These are phyloP conservation scores for Tremella yokohamensis DNA, from an alignment of 768 basidiomycete species.

Conservation along the genomic window DNA sequence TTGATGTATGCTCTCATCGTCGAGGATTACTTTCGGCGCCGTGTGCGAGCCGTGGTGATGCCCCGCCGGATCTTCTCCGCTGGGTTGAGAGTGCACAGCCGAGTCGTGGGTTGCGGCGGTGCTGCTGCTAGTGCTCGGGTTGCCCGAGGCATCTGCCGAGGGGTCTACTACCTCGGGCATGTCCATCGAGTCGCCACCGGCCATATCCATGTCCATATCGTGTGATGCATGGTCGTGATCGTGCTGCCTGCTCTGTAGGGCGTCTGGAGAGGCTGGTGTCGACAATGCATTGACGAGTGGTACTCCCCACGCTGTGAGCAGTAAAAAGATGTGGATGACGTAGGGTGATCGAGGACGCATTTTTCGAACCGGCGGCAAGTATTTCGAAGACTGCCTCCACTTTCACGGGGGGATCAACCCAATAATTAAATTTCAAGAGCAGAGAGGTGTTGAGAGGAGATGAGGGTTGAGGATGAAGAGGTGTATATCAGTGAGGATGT, in stretches of 20 bases:
- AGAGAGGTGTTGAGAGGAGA: no score
- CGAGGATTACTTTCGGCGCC: constrained; percentile 20
- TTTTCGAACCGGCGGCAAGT: no score
- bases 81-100: constrained; percentile 6
- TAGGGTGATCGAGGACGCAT: constrained; percentile 3
- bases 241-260: background rate
- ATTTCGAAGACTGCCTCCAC: no score
- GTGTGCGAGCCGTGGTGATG: constrained; percentile 31
- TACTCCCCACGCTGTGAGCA: no score
- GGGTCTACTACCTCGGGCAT: background rate
- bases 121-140: no score
- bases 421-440: no score
- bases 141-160: constrained; percentile 8
- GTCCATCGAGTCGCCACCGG: background rate
- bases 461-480: no score
- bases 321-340: constrained; percentile 4
- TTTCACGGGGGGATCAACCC: no score
- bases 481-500: no score
- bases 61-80: constrained; percentile 3
- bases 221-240: constrained; percentile 12
- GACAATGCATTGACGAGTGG: no score
- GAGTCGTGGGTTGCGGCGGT: background rate
- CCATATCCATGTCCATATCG: constrained; percentile 14
- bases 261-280: no score
- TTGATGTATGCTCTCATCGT: constrained; percentile 26